Conservation (phyloP, 2,329 filamentous ascomycete genomes). For the Bisporella sp. region DNA sequence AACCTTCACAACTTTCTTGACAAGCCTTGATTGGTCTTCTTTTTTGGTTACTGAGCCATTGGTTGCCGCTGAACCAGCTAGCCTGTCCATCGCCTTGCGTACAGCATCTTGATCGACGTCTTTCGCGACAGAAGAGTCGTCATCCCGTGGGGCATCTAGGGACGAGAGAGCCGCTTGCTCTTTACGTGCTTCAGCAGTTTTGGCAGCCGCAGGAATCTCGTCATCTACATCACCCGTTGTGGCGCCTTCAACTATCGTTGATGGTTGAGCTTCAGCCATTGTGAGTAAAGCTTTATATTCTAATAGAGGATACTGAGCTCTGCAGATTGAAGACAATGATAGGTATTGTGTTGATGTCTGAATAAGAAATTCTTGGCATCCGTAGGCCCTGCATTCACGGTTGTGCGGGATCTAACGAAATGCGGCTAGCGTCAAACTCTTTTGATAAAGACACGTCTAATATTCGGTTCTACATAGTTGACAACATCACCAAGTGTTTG, state of each 20-base stretch:
- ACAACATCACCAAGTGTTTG: no score
- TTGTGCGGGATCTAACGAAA: no score
- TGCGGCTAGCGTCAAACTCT: no score
- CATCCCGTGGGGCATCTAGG: conserved; percentile 48
- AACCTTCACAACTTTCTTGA: conserved; percentile 60
- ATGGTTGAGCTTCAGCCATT: conserved; percentile 59
- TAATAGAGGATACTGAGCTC: no score
- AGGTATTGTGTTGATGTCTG: background rate
- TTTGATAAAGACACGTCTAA: no score
- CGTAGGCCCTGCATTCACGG: no score
- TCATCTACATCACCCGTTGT: conserved; percentile 52
- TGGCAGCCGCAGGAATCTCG: conserved; percentile 43
- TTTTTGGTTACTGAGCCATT: conserved; percentile 30
- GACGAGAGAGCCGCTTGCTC: conserved; percentile 66
- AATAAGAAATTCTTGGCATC: no score
- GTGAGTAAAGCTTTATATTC: conserved; percentile 5
- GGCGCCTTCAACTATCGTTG: conserved; percentile 51
- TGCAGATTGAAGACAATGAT: background rate
- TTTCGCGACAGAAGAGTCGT: conserved; percentile 37
- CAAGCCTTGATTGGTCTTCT: conserved; percentile 43
- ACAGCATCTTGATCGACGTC: conserved; percentile 63
- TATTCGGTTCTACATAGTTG: no score
- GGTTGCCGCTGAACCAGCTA: conserved; percentile 34
- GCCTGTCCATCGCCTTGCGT: conserved; percentile 62
- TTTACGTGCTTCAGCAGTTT: conserved; percentile 70